Evolutionary conservation across 2,329 filamentous ascomycete species (phyloP).

Genomic region (Capronia coronata): DNA sequence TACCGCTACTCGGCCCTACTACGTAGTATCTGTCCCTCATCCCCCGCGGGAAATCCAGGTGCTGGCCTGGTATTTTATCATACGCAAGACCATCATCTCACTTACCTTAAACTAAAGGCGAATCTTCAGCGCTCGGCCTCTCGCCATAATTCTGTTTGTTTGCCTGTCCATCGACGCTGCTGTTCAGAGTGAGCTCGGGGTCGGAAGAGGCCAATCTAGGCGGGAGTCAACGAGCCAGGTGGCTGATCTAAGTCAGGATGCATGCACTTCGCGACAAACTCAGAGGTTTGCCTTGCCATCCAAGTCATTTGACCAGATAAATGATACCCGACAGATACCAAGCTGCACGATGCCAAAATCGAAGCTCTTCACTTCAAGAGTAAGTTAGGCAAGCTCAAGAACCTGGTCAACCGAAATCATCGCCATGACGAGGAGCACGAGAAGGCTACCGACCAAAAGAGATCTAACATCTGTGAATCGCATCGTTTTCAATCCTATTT

Average conservation of each 20-base stretch:
- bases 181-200: background rate
- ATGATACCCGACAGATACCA: conserved; percentile 31
- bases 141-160: background rate
- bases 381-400: conserved; percentile 58
- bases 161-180: background rate
- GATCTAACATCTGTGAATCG: conserved; percentile 61
- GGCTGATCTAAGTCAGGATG: conserved; percentile 14
- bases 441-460: conserved; percentile 72
- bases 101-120: too few relatives aligned
- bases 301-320: background rate
- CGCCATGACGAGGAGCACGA: conserved; percentile 93
- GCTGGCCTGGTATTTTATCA: background rate
- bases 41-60: background rate
- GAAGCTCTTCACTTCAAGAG: conserved; percentile 54
- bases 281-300: conserved; percentile 20
- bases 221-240: too few relatives aligned
- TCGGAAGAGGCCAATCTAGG: background rate
- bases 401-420: conserved; percentile 75
- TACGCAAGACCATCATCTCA: background rate
- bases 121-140: background rate
- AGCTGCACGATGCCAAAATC: conserved; percentile 42
- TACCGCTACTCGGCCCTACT: background rate
- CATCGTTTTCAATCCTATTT: conserved; percentile 89
- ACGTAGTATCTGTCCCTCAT: too few relatives aligned
- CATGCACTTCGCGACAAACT: conserved; percentile 27